Percentiles rank a stretch among this genome's conserved stretches.
Evolutionary conservation across 768 basidiomycete genomes (phyloP).

Genomic region (Bullera alba): DNA sequence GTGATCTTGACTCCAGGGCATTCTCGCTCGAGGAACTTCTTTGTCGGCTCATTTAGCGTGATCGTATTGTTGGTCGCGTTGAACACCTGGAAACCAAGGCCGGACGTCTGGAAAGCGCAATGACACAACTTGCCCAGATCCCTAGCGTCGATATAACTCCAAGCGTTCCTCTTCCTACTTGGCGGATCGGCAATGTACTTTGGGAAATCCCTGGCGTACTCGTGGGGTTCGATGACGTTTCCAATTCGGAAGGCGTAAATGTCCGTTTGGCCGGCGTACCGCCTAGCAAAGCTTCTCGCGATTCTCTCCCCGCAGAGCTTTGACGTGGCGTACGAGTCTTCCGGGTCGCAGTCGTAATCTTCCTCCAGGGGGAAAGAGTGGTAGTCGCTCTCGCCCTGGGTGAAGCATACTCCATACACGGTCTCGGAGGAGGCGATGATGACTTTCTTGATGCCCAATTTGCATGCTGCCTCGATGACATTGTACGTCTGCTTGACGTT

Average conservation of each 20-base stretch:
- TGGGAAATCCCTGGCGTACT: slow-evolving; percentile 37
- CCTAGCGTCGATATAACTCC: slow-evolving; percentile 44
- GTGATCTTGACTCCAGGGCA: slow-evolving; percentile 27
- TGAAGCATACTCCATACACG: slow-evolving; percentile 42
- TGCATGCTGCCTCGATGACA: slow-evolving; percentile 41
- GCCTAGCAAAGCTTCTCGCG: slow-evolving; percentile 32
- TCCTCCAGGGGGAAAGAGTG: slow-evolving; percentile 40
- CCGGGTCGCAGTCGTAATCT: slow-evolving; percentile 16
- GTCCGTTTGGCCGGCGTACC: slow-evolving; percentile 18
- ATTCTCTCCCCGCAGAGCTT: slow-evolving; percentile 41
- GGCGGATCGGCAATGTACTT: slow-evolving; percentile 30
- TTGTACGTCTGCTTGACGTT: slow-evolving; percentile 41
- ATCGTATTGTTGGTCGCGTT: slow-evolving; percentile 42
- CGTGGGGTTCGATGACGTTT: slow-evolving; percentile 42
- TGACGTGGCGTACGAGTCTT: slow-evolving; percentile 35
- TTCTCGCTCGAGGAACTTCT: slow-evolving; percentile 25
- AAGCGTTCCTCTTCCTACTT: slow-evolving; percentile 38
- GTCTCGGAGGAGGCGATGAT: slow-evolving; percentile 41
- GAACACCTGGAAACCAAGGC: slow-evolving; percentile 42
- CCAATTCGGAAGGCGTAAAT: slow-evolving; percentile 40
- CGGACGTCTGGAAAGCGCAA: slow-evolving; percentile 29
- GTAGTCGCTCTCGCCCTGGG: slow-evolving; percentile 40
- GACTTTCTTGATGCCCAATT: slow-evolving; percentile 41
- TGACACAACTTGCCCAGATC: slow-evolving; percentile 43
- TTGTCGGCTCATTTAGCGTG: slow-evolving; percentile 18